Base-by-base conservation (phyloP, 176 grass and related monocot species). In the Olyra latifolia region DNA sequence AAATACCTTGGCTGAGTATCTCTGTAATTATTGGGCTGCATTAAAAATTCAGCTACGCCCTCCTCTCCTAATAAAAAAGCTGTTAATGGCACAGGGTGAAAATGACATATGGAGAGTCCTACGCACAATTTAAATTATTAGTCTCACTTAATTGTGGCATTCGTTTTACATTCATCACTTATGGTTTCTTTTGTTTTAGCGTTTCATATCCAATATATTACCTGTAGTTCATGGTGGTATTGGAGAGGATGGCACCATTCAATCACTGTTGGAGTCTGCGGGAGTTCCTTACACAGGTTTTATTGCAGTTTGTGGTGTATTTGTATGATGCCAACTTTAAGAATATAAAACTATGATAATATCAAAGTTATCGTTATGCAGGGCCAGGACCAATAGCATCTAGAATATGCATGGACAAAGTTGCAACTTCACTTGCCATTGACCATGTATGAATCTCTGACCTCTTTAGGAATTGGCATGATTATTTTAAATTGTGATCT, bases 161-260 rank as follows among this genome's bases (percentile, higher is more conserved):
- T 75, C 11, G 4, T 28, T 49, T 48, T 78, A 29, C 15, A 29
- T 40, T 55, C 30, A 73, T 19, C 62, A 35, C 6, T 30, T 24
- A 22, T 11, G 45, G 13, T 68, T 89, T 56, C 0, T 28, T 57
- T 75, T 70, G 22, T 77, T 35, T 68, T 69, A 32, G 32, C 42
- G 42, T 67, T 42, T 50, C 22, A 76, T 76, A 35, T 70, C 3
- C 10, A 53, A 32, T 82, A 65, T 71, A 44, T 86, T 85, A 56
- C 72, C 48, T 83, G 82, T 72, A 98, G 95, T 98, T 74, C 95
- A 98, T 91, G 95, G 95, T 91, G 95, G 95, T 63, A 94, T 98
- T 74, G 95, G 95, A 62, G 95, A 98, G 81, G 95, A 98, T 89
- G 95, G 95, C 60, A 98, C 92, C 14, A 91, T 98, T 52, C 95